A percentile compares a stretch with the other conserved stretches of the same genome.
These are phyloP conservation scores for Trichophaea hybrida DNA, from an alignment of 2,329 filamentous ascomycete genomes.

Conservation along the genomic window DNA sequence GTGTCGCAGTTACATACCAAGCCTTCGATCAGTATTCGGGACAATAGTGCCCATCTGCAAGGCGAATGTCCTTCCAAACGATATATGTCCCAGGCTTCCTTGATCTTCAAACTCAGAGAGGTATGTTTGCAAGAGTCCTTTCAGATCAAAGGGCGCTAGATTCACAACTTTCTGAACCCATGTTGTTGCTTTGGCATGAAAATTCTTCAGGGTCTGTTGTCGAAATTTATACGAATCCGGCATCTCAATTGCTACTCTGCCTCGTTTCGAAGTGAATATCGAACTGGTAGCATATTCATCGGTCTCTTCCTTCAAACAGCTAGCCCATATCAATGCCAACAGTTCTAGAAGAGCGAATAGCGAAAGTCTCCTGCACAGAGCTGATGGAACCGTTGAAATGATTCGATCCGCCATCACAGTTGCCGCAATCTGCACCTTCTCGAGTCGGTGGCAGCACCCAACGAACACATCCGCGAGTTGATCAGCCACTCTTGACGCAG, in stretches of 20 bases:
- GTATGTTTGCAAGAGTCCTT: constrained; percentile 90
- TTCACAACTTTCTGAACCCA: constrained; percentile 75
- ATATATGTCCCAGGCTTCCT: constrained; percentile 77
- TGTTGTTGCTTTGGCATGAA: constrained; percentile 59
- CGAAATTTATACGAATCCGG: constrained; percentile 84
- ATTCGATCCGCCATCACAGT: constrained; percentile 72
- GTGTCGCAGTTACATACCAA: constrained; percentile 36
- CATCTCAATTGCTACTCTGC: constrained; percentile 71
- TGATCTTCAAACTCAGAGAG: constrained; percentile 90
- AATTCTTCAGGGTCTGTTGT: constrained; percentile 58
- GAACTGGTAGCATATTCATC: constrained; percentile 84
- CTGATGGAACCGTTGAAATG: constrained; percentile 69
- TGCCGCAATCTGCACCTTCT: constrained; percentile 78
- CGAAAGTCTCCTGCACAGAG: constrained; percentile 76
- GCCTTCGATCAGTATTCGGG: constrained; percentile 69
- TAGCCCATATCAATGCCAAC: constrained; percentile 85
- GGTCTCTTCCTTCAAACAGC: constrained; percentile 84
- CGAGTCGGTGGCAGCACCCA: constrained; percentile 84
- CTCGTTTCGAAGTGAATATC: constrained; percentile 60
- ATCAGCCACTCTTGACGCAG: constrained; percentile 77
- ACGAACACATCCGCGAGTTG: constrained; percentile 78
- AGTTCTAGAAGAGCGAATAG: constrained; percentile 87
- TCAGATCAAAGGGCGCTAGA: constrained; percentile 80
- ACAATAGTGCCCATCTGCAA: constrained; percentile 81
- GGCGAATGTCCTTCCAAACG: constrained; percentile 84